Conservation (phyloP, 768 basidiomycete genomes). For the Rhodotorula diobovata region DNA sequence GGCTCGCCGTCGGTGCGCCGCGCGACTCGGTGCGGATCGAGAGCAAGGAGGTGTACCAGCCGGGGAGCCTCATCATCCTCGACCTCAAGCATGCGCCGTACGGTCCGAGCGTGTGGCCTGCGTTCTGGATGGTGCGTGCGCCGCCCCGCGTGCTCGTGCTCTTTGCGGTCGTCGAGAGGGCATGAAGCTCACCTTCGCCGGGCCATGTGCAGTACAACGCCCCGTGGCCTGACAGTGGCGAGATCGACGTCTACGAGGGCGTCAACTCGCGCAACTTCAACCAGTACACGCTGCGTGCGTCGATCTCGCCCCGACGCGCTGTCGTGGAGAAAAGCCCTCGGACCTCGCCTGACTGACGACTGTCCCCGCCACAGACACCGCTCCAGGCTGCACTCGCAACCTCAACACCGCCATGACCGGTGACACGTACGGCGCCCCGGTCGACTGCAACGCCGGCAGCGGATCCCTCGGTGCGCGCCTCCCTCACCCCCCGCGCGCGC, state of each 20-base stretch:
- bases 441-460: conserved; percentile 46
- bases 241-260: conserved; percentile 42
- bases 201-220: not conserved
- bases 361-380: conserved; percentile 9
- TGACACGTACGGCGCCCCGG: conserved; percentile 45
- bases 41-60: conserved; percentile 2
- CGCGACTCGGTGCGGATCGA: conserved; percentile 14
- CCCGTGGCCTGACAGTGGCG: conserved; percentile 52
- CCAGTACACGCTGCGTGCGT: conserved; percentile 47
- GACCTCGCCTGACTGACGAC: conserved; percentile 26
- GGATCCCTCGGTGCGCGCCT: not conserved
- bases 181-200: too few relatives aligned
- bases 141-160: not conserved
- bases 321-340: conserved; percentile 48
- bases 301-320: conserved; percentile 50
- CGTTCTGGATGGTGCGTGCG: conserved; percentile 21
- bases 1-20: not conserved
- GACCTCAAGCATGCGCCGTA: conserved; percentile 17
- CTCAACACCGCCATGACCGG: conserved; percentile 42
- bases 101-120: conserved; percentile 8
- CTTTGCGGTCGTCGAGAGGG: not conserved
- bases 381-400: conserved; percentile 19
- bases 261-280: conserved; percentile 51
- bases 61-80: conserved; percentile 16
- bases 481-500: not conserved